Conservation (phyloP, 805 yeast genomes). For the Ogataea degrootiae region DNA sequence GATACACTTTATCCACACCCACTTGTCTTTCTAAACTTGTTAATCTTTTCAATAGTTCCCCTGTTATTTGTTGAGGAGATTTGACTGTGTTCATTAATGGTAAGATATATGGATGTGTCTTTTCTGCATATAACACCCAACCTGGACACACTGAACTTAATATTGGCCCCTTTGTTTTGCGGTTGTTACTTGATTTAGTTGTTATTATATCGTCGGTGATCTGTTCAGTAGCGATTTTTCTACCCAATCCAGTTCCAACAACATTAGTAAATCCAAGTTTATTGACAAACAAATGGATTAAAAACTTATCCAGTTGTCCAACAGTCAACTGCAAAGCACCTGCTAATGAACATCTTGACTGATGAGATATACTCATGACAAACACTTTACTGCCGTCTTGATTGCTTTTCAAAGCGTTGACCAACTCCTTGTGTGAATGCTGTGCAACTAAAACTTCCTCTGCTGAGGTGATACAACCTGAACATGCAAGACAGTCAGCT, state of each 20-base stretch:
- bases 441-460: slow-evolving; percentile 89
- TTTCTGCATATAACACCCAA: slow-evolving; percentile 92
- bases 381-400: slow-evolving; percentile 35
- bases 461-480: slow-evolving; percentile 97
- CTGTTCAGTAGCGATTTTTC: slow-evolving; percentile 56
- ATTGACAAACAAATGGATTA: slow-evolving; percentile 53
- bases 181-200: slow-evolving; percentile 6
- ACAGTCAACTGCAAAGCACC: slow-evolving; percentile 53
- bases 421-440: slow-evolving; percentile 79
- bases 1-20: slow-evolving; percentile 47
- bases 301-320: slow-evolving; percentile 53
- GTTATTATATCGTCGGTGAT: slow-evolving; percentile 38
- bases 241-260: slow-evolving; percentile 81
- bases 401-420: slow-evolving; percentile 46
- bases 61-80: slow-evolving; percentile 93
- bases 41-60: slow-evolving; percentile 61
- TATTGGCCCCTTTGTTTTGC: slow-evolving; percentile 38
- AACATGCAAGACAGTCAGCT: slow-evolving; percentile 92
- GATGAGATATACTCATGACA: slow-evolving; percentile 81
- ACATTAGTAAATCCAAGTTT: slow-evolving; percentile 66
- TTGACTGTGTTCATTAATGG: slow-evolving; percentile 68
- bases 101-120: slow-evolving; percentile 83
- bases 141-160: slow-evolving; percentile 88
- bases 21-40: slow-evolving; percentile 32
- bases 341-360: slow-evolving; percentile 78